Evolutionary conservation across 768 basidiomycete genomes (phyloP).

Genomic region (Guyanaporus albipodus): DNA sequence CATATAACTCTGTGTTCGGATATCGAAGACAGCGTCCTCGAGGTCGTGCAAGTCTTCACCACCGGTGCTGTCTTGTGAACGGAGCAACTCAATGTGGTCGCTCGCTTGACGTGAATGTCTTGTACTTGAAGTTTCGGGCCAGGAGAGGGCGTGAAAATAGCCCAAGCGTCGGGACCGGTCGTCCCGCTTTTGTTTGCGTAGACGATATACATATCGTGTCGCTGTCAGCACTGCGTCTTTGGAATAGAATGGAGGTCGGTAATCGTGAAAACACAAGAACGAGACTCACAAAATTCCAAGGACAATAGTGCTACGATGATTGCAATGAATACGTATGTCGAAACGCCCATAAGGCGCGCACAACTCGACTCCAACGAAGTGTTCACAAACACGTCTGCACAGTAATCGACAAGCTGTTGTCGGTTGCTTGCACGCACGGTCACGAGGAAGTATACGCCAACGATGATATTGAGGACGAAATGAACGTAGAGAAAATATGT

Average conservation of each 20-base stretch:
- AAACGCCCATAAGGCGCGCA: constrained; percentile 36
- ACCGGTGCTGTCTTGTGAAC: constrained; percentile 6
- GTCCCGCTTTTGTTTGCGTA: constrained; percentile 47
- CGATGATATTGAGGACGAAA: constrained; percentile 50
- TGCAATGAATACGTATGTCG: constrained; percentile 44
- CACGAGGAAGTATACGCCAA: constrained; percentile 50
- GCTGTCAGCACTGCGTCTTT: constrained; percentile 52
- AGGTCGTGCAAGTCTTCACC: constrained; percentile 9
- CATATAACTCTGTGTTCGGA: constrained; percentile 13
- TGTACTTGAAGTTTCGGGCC: constrained; percentile 6
- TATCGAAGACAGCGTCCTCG: constrained; percentile 24
- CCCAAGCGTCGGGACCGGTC: constrained; percentile 33
- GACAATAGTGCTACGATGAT: constrained; percentile 44
- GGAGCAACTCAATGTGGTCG: constrained; percentile 30
- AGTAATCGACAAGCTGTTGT: constrained; percentile 41
- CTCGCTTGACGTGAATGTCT: constrained; percentile 24
- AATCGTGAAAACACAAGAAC: not conserved
- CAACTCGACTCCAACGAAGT: constrained; percentile 44
- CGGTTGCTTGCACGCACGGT: constrained; percentile 44
- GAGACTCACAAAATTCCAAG: constrained; percentile 53
- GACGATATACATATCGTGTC: constrained; percentile 50
- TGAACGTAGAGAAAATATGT: constrained; percentile 55
- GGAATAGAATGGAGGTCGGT: constrained; percentile 3
- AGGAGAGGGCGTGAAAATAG: constrained; percentile 29
- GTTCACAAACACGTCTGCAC: constrained; percentile 42